Evolutionary conservation across 139 green algal genomes (phyloP).

Genomic region (Chlamydomonas asymmetrica): DNA sequence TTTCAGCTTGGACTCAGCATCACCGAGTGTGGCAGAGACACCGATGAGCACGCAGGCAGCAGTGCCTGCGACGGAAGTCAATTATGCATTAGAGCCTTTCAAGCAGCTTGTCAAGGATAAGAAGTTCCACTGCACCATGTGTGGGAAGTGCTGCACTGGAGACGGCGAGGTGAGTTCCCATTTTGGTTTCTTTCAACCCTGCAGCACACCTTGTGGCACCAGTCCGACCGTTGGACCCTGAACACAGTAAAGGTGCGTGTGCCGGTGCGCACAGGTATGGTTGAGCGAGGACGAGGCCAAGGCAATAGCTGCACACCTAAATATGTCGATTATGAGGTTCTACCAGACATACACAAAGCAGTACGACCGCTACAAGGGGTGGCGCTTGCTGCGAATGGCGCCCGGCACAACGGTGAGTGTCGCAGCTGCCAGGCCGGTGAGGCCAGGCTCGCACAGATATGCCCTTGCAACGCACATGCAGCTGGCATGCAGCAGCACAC

Average conservation of each 20-base stretch:
- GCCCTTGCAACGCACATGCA: neutral
- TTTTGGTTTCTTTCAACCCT: neutral
- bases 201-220: neutral
- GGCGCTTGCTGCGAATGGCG: conserved; percentile 37
- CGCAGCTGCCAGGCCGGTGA: too few relatives aligned
- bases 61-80: too few relatives aligned
- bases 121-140: conserved; percentile 56
- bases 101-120: conserved; percentile 23
- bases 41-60: too few relatives aligned
- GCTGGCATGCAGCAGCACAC: neutral
- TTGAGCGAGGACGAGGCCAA: conserved; percentile 26
- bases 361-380: conserved; percentile 41
- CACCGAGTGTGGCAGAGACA: too few relatives aligned
- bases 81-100: too few relatives aligned
- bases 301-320: conserved; percentile 39
- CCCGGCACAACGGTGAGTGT: conserved; percentile 1
- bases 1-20: too few relatives aligned
- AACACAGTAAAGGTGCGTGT: neutral
- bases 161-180: conserved; percentile 36
- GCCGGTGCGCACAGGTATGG: conserved; percentile 40
- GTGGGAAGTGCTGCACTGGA: conserved; percentile 66
- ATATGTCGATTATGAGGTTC: conserved; percentile 32
- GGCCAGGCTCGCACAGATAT: neutral
- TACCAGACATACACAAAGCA: conserved; percentile 32
- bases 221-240: neutral